Evolutionary conservation across 2,329 filamentous ascomycete species (phyloP), one percentile per base, ranked within the genome.

Genomic region (Pochonia chlamydosporia): DNA sequence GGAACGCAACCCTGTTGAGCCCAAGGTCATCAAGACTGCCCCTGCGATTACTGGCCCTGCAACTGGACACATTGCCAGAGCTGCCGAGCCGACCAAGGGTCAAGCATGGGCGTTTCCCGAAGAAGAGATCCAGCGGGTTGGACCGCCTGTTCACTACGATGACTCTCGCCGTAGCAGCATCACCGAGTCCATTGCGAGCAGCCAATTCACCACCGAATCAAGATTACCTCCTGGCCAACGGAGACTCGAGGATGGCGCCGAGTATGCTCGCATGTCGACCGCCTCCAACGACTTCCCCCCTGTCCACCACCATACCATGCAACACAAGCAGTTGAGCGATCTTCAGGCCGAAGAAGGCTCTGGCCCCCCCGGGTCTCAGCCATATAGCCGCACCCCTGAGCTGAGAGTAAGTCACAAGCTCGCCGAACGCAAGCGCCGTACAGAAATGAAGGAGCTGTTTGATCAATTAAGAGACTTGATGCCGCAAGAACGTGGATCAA

Each of bases 391-490:
- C 35, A 93, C 88, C 0, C 88, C 88, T 0, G 88, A 93, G 64
- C 72, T 93, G 33, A 80, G 88, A 20, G 80, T 92, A 42, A 92
- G 87, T 60, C 88, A 93, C 67, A 93, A 93, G 65, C 77, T 93
- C 47, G 88, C 88, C 0, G 88, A 93, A 66, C 77, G 88, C 31
- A 93, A 93, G 69, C 79, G 88, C 33, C 75, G 88, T 51, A 91
- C 87, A 8, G 88, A 93, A 62, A 93, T 93, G 88, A 93, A 93
- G 68, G 84, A 88, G 58, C 69, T 93, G 0, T 93, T 93, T 59
- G 88, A 93, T 54, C 84, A 89, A 56, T 70, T 93, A 8, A 81
- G 89, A 55, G 84, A 87, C 54, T 73, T 89, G 31, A 84, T 92
- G 69, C 87, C 87, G 1, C 85, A 89, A 56, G 87, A 89, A 57